These are phyloP conservation scores for Termitomyces sp. DNA, from an alignment of 768 basidiomycete genomes.

Conservation along the genomic window DNA sequence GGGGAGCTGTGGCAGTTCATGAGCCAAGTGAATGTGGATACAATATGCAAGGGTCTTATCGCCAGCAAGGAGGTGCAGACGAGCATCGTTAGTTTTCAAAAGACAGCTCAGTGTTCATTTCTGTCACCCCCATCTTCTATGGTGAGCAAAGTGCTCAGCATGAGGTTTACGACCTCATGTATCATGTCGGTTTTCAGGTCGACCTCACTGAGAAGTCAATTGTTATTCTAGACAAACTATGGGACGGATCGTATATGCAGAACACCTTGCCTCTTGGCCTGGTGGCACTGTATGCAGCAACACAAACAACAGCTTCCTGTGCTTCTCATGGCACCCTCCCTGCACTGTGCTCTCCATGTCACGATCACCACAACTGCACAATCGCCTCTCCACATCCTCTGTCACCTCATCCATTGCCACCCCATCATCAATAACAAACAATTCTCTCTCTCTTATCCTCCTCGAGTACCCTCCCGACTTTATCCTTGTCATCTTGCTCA, in stretches of 20 bases:
- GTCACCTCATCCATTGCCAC: too few species aligned
- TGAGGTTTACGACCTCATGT: constrained; percentile 70
- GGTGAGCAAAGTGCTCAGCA: constrained; percentile 45
- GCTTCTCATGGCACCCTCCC: constrained; percentile 49
- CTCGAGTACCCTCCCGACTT: constrained; percentile 72
- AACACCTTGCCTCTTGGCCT: constrained; percentile 10
- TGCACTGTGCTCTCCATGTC: constrained; percentile 45
- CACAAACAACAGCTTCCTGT: constrained; percentile 46
- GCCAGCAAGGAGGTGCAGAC: constrained; percentile 87
- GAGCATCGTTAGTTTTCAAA: constrained; percentile 84
- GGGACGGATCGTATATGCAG: constrained; percentile 75
- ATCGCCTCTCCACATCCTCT: too few species aligned
- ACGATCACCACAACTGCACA: constrained; percentile 35
- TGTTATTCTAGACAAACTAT: too few species aligned
- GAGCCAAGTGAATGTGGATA: constrained; percentile 54
- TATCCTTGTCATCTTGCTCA: constrained; percentile 86
- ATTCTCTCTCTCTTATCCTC: constrained; percentile 52
- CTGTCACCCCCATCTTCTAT: constrained; percentile 83
- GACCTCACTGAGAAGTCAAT: constrained; percentile 86
- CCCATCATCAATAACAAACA: constrained; percentile 30
- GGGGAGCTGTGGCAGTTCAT: constrained; percentile 52
- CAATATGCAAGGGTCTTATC: constrained; percentile 61
- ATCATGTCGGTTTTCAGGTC: constrained; percentile 94
- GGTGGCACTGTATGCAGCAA: constrained; percentile 13
- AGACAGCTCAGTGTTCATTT: constrained; percentile 80